Evolutionary conservation across 177 flowering plant species (phyloP).

Genomic region (Telopea speciosissima): DNA sequence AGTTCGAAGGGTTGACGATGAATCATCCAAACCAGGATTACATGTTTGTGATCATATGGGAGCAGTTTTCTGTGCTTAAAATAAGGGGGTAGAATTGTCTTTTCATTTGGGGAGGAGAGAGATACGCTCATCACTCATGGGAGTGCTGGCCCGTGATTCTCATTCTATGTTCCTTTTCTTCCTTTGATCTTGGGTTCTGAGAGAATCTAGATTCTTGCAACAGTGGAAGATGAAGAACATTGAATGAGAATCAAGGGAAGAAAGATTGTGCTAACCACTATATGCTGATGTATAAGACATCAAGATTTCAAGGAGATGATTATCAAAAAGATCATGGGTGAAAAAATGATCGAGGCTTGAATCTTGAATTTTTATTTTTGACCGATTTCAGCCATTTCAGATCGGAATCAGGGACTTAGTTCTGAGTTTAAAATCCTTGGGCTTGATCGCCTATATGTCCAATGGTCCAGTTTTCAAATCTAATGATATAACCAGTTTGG

Average conservation of each 20-base stretch:
- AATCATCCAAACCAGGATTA: constrained; percentile 1
- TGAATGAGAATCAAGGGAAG: constrained; percentile 16
- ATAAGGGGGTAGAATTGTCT: too few species aligned
- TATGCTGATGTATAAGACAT: constrained; percentile 19
- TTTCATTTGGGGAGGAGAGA: too few species aligned
- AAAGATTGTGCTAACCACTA: constrained; percentile 10
- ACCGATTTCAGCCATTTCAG: too few species aligned
- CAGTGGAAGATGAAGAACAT: constrained; percentile 16
- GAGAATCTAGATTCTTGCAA: not conserved
- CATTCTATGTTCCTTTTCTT: too few species aligned
- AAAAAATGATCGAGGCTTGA: constrained; percentile 23
- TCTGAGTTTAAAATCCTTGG: too few species aligned
- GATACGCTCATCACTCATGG: not conserved
- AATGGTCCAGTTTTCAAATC: too few species aligned
- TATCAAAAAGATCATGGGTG: constrained; percentile 17
- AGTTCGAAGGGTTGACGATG: constrained; percentile 5
- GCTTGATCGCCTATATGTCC: too few species aligned
- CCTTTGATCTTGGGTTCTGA: too few species aligned
- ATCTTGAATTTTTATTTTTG: too few species aligned
- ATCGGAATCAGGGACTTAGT: too few species aligned
- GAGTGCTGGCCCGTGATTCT: too few species aligned
- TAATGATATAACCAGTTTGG: too few species aligned
- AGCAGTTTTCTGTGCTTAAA: constrained; percentile 4
- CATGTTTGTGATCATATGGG: constrained; percentile 17
- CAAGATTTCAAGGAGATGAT: constrained; percentile 27